Evolutionary conservation across 352 stramenopile species (phyloP), one percentile per base, ranked within the genome.

Genomic region (Poterioochromonas sp.): DNA sequence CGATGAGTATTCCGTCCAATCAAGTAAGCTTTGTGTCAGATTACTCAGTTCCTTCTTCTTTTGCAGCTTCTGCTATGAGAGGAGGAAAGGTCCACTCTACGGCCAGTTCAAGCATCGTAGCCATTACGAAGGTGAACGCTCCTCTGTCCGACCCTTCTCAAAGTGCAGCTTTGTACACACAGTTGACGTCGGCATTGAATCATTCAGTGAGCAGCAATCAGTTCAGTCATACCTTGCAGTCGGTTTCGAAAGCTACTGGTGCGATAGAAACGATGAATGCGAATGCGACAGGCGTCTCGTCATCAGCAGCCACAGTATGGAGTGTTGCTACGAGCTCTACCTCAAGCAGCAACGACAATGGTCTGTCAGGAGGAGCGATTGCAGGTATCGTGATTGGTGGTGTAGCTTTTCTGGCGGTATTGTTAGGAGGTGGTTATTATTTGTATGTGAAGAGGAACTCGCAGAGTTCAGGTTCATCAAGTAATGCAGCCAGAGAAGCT

Each of bases 1-100:
- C 47, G 47, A 58, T 58, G 47, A 58, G 26, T 58, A 58, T 58
- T 58, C 47, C 47, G 47, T 26, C 15, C 47, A 58, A 58, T 58
- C 47, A 58, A 58, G 47, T 58, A 26, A 58, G 47, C 47, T 58
- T 58, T 58, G 47, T 58, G 26, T 58, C 47, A 58, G 47, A 15
- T 58, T 58, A 58, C 47, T 58, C 47, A 58, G 47, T 58, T 58
- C 47, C 47, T 58, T 58, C 47, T 58, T 58, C 47, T 58, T 58
- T 26, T 58, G 15, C 47, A 58, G 47, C 26, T 58, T 58, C 47
- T 26, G 47, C 26, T 58, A 58, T 26, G 47, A 58, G 47, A 58
- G 47, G 47, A 58, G 47, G 47, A 58, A 58, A 58, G 47, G 47
- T 58, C 47, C 47, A 58, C 47, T 58, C 26, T 58, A 58, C 47